Percentiles rank a stretch among this genome's conserved stretches.
phyloP scores from a whole-genome alignment of 257 asterid species.

The Fraxinus excelsior region DNA sequence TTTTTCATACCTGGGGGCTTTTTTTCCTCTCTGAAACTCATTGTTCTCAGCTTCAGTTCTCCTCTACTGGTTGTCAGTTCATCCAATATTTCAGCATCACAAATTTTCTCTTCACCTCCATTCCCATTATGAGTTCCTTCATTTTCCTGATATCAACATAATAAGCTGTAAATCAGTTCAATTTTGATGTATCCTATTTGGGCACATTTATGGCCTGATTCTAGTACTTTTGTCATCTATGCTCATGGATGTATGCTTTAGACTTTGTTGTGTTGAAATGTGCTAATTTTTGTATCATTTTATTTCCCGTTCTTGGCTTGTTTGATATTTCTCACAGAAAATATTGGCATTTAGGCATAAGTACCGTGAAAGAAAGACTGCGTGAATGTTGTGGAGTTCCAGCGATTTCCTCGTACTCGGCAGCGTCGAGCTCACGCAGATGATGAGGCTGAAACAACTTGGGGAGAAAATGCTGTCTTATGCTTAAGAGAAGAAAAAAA shows the following conservation, averaged over 20 bases:
- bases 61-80: conserved; percentile 64
- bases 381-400: conserved; percentile 46
- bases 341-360: not conserved
- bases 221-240: too few relatives aligned
- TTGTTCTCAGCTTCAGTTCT: conserved; percentile 47
- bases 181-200: too few relatives aligned
- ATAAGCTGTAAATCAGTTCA: not conserved
- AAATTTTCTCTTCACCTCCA: conserved; percentile 30
- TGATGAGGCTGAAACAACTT: conserved; percentile 37
- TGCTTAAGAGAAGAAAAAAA: conserved; percentile 52
- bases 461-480: conserved; percentile 58
- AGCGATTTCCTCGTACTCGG: conserved; percentile 54
- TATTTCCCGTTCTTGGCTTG: too few relatives aligned
- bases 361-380: conserved; percentile 44
- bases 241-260: too few relatives aligned
- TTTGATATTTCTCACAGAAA: too few relatives aligned
- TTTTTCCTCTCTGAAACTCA: conserved; percentile 46
- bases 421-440: conserved; percentile 63
- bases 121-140: conserved; percentile 21
- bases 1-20: conserved; percentile 33
- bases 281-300: too few relatives aligned
- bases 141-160: conserved; percentile 28
- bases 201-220: too few relatives aligned
- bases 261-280: too few relatives aligned
- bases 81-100: conserved; percentile 56